phyloP scores from a whole-genome alignment of 768 basidiomycete genomes.

The Leccinum boreale region DNA sequence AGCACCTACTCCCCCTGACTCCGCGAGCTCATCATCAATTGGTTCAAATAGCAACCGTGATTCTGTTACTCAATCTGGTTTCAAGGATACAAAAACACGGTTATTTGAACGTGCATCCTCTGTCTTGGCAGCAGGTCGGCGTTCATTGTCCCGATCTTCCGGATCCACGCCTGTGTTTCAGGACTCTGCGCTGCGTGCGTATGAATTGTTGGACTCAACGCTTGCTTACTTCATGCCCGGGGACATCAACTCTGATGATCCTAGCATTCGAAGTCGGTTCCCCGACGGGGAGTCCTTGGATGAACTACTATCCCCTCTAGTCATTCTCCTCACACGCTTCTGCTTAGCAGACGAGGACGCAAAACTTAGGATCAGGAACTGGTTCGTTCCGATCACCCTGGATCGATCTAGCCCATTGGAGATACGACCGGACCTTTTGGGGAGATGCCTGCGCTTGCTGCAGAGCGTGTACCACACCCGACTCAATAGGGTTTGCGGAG shows the following conservation, averaged over 20 bases:
- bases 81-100: slow-evolving; percentile 23
- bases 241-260: slow-evolving; percentile 59
- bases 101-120: slow-evolving; percentile 28
- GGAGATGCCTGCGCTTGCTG: slow-evolving; percentile 76
- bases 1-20: slow-evolving; percentile 32
- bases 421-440: slow-evolving; percentile 66
- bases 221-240: slow-evolving; percentile 66
- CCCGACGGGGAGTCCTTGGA: slow-evolving; percentile 58
- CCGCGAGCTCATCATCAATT: slow-evolving; percentile 34
- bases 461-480: slow-evolving; percentile 68
- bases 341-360: slow-evolving; percentile 61
- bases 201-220: slow-evolving; percentile 62
- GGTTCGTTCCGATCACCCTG: slow-evolving; percentile 72
- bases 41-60: slow-evolving; percentile 12
- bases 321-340: slow-evolving; percentile 70
- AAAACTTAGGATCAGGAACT: slow-evolving; percentile 55
- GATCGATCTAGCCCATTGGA: slow-evolving; percentile 81
- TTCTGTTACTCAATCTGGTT: neutral
- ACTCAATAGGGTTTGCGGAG: slow-evolving; percentile 76
- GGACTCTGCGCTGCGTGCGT: slow-evolving; percentile 62
- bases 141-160: slow-evolving; percentile 43
- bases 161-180: slow-evolving; percentile 33
- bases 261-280: slow-evolving; percentile 46
- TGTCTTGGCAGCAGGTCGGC: slow-evolving; percentile 29
- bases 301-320: slow-evolving; percentile 72